Conservation (phyloP, 2,329 filamentous ascomycete species). For the Fusarium stilboides region DNA sequence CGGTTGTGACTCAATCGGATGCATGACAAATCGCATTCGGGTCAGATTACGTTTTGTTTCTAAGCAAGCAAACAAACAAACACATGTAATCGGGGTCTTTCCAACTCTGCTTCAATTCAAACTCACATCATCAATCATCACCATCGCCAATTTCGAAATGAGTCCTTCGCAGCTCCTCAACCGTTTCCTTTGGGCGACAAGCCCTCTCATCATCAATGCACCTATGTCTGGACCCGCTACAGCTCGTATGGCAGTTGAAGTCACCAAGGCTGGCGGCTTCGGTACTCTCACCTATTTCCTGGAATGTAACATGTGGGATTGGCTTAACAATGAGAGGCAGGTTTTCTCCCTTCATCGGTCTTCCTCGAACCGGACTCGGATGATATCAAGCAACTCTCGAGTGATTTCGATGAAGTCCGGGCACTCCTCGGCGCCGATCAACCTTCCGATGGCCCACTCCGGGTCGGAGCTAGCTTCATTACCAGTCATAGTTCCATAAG, state of each 20-base stretch:
- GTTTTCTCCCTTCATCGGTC: slow-evolving; percentile 54
- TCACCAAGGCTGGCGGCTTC: slow-evolving; percentile 57
- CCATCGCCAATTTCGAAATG: slow-evolving; percentile 39
- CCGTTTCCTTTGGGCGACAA: slow-evolving; percentile 52
- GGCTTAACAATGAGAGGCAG: slow-evolving; percentile 38
- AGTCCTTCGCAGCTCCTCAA: slow-evolving; percentile 44
- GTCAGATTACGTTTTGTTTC: slow-evolving; percentile 2
- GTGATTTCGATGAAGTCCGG: slow-evolving; percentile 52
- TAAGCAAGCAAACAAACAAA: background rate
- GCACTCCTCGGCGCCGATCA: slow-evolving; percentile 47
- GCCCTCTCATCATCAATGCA: slow-evolving; percentile 55
- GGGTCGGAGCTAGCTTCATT: slow-evolving; percentile 71
- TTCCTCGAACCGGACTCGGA: slow-evolving; percentile 52
- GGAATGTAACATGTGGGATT: background rate
- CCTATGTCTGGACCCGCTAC: slow-evolving; percentile 56
- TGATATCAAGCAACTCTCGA: slow-evolving; percentile 53
- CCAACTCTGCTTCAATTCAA: background rate
- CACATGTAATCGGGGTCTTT: background rate
- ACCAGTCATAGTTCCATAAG: slow-evolving; percentile 64
- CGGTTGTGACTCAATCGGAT: slow-evolving; percentile 3
- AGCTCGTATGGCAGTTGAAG: slow-evolving; percentile 56
- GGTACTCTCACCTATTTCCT: slow-evolving; percentile 45
- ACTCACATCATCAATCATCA: background rate
- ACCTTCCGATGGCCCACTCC: slow-evolving; percentile 63
- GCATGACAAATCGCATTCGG: slow-evolving; percentile 37